phyloP scores from a whole-genome alignment of 192 early-diverging fungal genomes.

The Diversispora epigaea region DNA sequence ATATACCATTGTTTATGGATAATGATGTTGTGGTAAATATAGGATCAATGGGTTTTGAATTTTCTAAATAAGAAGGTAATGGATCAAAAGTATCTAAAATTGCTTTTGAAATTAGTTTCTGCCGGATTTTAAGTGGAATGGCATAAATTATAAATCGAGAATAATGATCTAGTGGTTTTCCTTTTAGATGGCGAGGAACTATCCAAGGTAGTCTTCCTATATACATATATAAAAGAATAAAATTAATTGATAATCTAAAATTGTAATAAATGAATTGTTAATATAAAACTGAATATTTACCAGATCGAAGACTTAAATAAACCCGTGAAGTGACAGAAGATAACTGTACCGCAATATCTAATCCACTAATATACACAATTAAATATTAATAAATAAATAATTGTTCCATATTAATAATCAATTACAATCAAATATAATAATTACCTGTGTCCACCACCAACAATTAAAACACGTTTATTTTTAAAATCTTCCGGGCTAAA shows the following conservation, averaged over 20 bases:
- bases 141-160: neutral
- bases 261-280: constrained; percentile 41
- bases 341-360: constrained; percentile 58
- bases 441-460: constrained; percentile 53
- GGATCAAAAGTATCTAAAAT: constrained; percentile 44
- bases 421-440: too few relatives aligned
- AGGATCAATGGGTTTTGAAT: constrained; percentile 12
- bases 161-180: neutral
- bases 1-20: constrained; percentile 46
- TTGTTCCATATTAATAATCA: too few relatives aligned
- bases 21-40: constrained; percentile 47
- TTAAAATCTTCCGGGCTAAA: constrained; percentile 48
- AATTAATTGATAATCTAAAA: constrained; percentile 34
- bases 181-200: neutral
- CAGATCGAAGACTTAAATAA: constrained; percentile 46
- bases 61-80: constrained; percentile 44
- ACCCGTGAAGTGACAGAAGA: constrained; percentile 54
- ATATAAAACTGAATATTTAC: constrained; percentile 29
- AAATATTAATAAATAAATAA: neutral
- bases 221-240: neutral
- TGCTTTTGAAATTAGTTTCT: neutral
- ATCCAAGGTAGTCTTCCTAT: neutral
- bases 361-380: constrained; percentile 40
- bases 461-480: constrained; percentile 54
- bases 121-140: neutral